Base-by-base conservation (phyloP, 140 eudicot species). In the Ambrosia hybrid region DNA sequence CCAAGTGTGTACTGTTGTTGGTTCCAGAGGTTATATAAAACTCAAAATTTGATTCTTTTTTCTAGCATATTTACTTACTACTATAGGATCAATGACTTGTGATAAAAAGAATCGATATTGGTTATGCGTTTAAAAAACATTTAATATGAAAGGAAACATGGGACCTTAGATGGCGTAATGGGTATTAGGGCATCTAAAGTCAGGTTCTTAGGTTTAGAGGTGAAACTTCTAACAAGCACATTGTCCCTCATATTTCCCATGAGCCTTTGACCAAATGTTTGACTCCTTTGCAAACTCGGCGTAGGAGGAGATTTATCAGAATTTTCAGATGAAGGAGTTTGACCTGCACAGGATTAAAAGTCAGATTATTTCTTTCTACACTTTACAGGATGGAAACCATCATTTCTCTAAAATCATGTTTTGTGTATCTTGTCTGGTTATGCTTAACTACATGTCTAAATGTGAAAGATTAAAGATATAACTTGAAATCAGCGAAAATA, bases 211-310 rank as follows among this genome's bases (percentile, higher is more conserved):
- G 96, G 74, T 79, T 87, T 92, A 55, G 96, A 76, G 62, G 96
- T 81, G 79, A 91, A 92, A 86, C 92, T 92, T 89, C 98, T 86
- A 68, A 83, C 79, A 76, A 89, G 87, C 4, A 83, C 78, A 41
- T 68, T 91, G 59, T 86, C 92, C 92, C 80, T 85, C 91, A 91
- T 80, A 81, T 91, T 91, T 80, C 96, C 96, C 97, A 88, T 89
- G 62, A 92, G 78, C 60, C 88, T 92, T 67, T 92, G 98, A 62
- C 98, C 96, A 56, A 92, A 55, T 70, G 96, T 92, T 82, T 85
- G 98, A 85, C 59, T 89, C 51, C 89, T 83, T 68, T 87, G 96
- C 51, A 86, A 77, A 46, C 70, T 86, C 66, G 75, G 80, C 51
- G 66, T 76, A 45, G 73, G 83, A 34, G 87, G 55, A 45, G 80